phyloP scores from a whole-genome alignment of 257 asterid species.

The Scutellaria baicalensis region DNA sequence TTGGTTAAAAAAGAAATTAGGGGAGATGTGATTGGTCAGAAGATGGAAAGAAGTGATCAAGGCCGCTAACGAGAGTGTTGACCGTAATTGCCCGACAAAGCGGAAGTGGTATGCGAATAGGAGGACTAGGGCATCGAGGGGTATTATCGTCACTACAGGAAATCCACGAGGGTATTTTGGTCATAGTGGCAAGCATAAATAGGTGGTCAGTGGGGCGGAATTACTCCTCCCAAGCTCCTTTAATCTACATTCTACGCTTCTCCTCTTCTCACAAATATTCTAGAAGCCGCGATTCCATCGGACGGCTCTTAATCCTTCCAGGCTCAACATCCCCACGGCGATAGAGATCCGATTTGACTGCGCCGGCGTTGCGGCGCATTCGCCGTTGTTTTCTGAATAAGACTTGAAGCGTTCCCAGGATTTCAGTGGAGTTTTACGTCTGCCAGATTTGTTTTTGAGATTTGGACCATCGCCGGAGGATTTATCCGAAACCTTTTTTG shows the following conservation, averaged over 20 bases:
- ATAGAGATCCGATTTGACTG: constrained; percentile 14
- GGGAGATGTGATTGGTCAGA: constrained; percentile 13
- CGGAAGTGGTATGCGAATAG: constrained; percentile 16
- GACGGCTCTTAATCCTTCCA: constrained; percentile 8
- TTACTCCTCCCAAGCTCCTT: constrained; percentile 24
- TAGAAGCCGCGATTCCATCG: constrained; percentile 13
- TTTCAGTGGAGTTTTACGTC: background rate
- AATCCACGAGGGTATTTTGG: constrained; percentile 25
- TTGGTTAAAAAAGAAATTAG: background rate
- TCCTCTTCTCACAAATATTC: constrained; percentile 9
- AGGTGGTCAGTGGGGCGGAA: constrained; percentile 25
- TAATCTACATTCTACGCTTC: constrained; percentile 3
- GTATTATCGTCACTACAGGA: constrained; percentile 8
- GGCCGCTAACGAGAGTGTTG: constrained; percentile 33
- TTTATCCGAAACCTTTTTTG: constrained; percentile 15
- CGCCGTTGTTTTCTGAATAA: background rate
- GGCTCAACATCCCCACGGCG: constrained; percentile 21
- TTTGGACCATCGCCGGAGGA: constrained; percentile 23
- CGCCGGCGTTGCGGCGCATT: constrained; percentile 17
- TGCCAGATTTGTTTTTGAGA: constrained; percentile 6
- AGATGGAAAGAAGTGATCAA: constrained; percentile 15
- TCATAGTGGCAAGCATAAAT: constrained; percentile 32
- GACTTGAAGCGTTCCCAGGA: constrained; percentile 8
- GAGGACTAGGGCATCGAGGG: constrained; percentile 37
- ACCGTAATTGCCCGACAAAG: constrained; percentile 31